Evolutionary conservation across 192 early-diverging fungal species (phyloP).

Genomic region (Chytriomyces sp.): DNA sequence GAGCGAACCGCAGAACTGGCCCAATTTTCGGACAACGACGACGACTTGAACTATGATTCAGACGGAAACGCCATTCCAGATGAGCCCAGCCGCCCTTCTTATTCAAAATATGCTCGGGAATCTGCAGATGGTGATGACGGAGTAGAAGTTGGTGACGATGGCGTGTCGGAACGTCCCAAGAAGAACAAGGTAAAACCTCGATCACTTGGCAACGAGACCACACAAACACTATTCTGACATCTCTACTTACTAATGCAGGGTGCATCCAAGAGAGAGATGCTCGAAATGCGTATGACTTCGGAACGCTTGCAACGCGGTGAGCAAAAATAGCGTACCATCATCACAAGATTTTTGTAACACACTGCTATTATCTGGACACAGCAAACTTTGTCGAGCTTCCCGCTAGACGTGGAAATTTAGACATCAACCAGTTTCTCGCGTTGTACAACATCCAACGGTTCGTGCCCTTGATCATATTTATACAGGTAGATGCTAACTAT

Average conservation of each 20-base stretch:
- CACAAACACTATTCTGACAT: neutral
- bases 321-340: too few species aligned
- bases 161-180: neutral
- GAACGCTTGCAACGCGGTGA: conserved; percentile 20
- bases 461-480: neutral
- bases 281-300: neutral
- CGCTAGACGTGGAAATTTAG: conserved; percentile 10
- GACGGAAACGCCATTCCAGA: conserved; percentile 7
- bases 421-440: conserved; percentile 1
- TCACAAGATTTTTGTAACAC: neutral
- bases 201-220: neutral
- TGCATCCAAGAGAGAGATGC: neutral
- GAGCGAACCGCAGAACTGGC: neutral
- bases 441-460: conserved; percentile 11
- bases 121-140: neutral
- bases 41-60: neutral
- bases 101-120: neutral
- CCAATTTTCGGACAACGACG: too few species aligned
- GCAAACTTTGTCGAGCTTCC: conserved; percentile 7
- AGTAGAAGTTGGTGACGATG: neutral
- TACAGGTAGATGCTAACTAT: neutral
- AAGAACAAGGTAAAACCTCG: neutral
- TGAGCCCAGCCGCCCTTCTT: neutral
- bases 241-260: neutral
- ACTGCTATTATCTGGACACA: neutral